A percentile compares a stretch with the other conserved stretches of the same genome.
Conservation (phyloP, 2,329 filamentous ascomycete genomes). For the Aspergillus alliaceus region DNA sequence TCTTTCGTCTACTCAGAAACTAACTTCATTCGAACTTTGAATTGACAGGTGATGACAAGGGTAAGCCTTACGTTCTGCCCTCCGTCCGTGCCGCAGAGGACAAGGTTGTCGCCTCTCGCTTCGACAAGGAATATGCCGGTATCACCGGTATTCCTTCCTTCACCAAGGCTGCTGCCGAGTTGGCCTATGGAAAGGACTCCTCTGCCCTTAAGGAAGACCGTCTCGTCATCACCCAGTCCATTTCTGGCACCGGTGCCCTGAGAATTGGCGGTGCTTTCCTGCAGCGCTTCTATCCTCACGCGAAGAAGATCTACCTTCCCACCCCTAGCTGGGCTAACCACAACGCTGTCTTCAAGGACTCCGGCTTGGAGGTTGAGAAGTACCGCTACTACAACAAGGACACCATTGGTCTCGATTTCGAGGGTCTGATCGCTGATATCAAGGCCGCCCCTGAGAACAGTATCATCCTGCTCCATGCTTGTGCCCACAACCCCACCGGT, state of each 20-base stretch:
- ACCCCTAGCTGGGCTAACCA: slow-evolving; percentile 98
- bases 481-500: slow-evolving; percentile 96
- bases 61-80: slow-evolving; percentile 96
- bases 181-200: slow-evolving; percentile 85
- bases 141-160: slow-evolving; percentile 96
- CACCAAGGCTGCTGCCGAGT: slow-evolving; percentile 84
- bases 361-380: slow-evolving; percentile 85
- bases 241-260: slow-evolving; percentile 95
- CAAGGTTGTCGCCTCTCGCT: slow-evolving; percentile 71
- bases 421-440: slow-evolving; percentile 87
- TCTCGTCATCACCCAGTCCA: slow-evolving; percentile 92
- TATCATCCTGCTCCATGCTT: slow-evolving; percentile 92
- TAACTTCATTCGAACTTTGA: background rate
- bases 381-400: slow-evolving; percentile 99
- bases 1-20: background rate
- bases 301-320: slow-evolving; percentile 96
- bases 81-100: slow-evolving; percentile 88
- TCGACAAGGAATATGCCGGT: slow-evolving; percentile 97
- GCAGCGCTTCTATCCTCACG: slow-evolving; percentile 82
- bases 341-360: slow-evolving; percentile 91
- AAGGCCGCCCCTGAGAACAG: slow-evolving; percentile 83
- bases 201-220: slow-evolving; percentile 71
- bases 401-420: slow-evolving; percentile 96
- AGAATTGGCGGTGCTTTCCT: slow-evolving; percentile 94
- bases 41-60: slow-evolving; percentile 71